Evolutionary conservation across 306 rosid genomes (phyloP).

Genomic region (Medicago lupulina): DNA sequence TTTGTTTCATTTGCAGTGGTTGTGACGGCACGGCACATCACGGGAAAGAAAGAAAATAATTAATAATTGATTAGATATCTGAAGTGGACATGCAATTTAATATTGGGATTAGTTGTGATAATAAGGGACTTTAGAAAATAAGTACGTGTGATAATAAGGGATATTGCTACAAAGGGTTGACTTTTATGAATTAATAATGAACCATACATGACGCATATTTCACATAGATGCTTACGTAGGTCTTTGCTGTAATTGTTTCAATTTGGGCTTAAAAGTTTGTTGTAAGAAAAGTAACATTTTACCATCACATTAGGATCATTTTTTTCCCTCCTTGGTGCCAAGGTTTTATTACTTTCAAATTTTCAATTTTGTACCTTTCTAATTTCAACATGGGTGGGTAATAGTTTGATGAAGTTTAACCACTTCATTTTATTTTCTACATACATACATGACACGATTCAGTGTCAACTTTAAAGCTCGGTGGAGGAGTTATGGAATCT

Average conservation of each 20-base stretch:
- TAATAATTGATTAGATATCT: slow-evolving; percentile 12
- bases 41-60: slow-evolving; percentile 44
- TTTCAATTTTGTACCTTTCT: not conserved
- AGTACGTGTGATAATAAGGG: slow-evolving; percentile 22
- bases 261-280: too few relatives aligned
- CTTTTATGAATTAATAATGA: slow-evolving; percentile 31
- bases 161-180: slow-evolving; percentile 52
- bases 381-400: slow-evolving; percentile 59
- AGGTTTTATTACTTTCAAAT: too few relatives aligned
- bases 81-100: slow-evolving; percentile 46
- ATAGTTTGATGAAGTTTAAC: slow-evolving; percentile 48
- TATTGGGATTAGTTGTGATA: slow-evolving; percentile 48
- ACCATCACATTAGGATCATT: too few relatives aligned
- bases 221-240: slow-evolving; percentile 49
- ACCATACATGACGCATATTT: slow-evolving; percentile 12
- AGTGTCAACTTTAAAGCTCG: slow-evolving; percentile 21
- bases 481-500: slow-evolving; percentile 42
- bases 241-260: slow-evolving; percentile 43
- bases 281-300: too few relatives aligned
- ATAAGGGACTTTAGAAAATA: slow-evolving; percentile 18
- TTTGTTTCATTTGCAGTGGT: slow-evolving; percentile 52
- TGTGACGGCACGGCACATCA: slow-evolving; percentile 80
- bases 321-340: too few relatives aligned
- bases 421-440: slow-evolving; percentile 8
- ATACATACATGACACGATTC: not conserved